Evolutionary conservation across 129 eudicot genomes (phyloP).

Genomic region (Flaveria linearis): DNA sequence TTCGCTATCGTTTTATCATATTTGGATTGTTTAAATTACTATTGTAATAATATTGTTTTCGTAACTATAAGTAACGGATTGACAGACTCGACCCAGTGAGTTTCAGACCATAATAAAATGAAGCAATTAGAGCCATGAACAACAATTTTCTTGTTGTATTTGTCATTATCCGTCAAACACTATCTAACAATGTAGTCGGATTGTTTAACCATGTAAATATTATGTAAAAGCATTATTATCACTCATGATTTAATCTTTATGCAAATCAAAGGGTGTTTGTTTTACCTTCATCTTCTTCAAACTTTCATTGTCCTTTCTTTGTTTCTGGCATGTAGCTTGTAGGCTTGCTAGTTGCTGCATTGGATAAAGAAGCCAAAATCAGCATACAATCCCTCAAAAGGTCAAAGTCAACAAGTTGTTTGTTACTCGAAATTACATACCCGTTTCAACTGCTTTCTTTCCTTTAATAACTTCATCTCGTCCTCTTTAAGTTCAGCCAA

Average conservation of each 20-base stretch:
- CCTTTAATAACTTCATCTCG: constrained; percentile 33
- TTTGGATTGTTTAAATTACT: neutral
- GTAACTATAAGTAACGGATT: neutral
- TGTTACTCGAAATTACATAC: constrained; percentile 11
- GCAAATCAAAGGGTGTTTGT: neutral
- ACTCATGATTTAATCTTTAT: too few species aligned
- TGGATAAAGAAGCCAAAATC: constrained; percentile 16
- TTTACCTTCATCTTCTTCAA: constrained; percentile 47
- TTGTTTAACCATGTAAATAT: neutral
- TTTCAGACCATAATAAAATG: neutral
- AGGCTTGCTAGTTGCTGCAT: constrained; percentile 37
- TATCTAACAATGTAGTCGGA: too few species aligned
- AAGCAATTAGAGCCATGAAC: too few species aligned
- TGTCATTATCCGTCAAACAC: too few species aligned
- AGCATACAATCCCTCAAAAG: neutral
- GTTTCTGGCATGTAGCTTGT: constrained; percentile 30
- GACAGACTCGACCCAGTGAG: neutral
- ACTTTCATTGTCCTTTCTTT: constrained; percentile 35
- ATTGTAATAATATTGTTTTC: too few species aligned
- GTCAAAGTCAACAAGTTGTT: neutral
- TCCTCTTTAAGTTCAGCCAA: constrained; percentile 46
- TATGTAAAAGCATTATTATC: neutral
- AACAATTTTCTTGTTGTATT: too few species aligned
- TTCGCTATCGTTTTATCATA: too few species aligned
- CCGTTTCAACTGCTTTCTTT: constrained; percentile 43